Evolutionary conservation across 2,329 filamentous ascomycete genomes (phyloP).

Genomic region (Parafenestella ontariensis): DNA sequence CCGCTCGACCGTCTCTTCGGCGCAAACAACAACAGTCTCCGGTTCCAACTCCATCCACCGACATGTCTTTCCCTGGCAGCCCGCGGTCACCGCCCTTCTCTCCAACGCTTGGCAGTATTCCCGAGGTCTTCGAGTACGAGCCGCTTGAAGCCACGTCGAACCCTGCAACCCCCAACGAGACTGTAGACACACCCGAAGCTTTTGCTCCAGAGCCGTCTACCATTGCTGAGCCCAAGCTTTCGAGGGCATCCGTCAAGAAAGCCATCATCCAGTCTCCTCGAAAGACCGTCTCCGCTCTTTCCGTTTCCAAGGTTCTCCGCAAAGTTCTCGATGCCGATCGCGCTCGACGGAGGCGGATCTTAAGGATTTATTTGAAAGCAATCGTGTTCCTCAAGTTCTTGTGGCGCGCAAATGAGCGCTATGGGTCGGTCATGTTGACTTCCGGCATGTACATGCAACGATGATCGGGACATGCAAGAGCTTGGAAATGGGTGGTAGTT

Average conservation of each 20-base stretch:
- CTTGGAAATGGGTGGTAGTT: background rate
- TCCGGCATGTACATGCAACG: constrained; percentile 36
- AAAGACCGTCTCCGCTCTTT: constrained; percentile 20
- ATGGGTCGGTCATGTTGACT: constrained; percentile 34
- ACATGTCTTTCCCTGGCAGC: constrained; percentile 25
- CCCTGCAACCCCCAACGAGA: constrained; percentile 23
- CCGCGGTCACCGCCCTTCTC: constrained; percentile 28
- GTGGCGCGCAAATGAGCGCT: constrained; percentile 32
- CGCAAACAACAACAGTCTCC: constrained; percentile 6
- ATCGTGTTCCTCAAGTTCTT: constrained; percentile 33
- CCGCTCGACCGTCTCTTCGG: constrained; percentile 10
- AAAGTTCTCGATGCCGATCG: constrained; percentile 33
- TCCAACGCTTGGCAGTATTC: constrained; percentile 35
- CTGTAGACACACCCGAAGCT: constrained; percentile 18
- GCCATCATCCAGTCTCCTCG: constrained; percentile 32
- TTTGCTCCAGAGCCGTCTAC: constrained; percentile 29
- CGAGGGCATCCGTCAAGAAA: constrained; percentile 22
- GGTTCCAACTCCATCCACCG: constrained; percentile 5
- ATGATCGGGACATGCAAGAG: constrained; percentile 5
- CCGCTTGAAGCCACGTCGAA: constrained; percentile 13
- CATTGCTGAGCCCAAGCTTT: constrained; percentile 24
- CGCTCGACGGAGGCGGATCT: constrained; percentile 23
- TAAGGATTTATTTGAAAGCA: constrained; percentile 33
- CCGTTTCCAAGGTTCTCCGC: constrained; percentile 28
- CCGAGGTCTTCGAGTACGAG: constrained; percentile 35